phyloP scores from a whole-genome alignment of 192 early-diverging fungal genomes.

The Entomortierella chlamydospora region DNA sequence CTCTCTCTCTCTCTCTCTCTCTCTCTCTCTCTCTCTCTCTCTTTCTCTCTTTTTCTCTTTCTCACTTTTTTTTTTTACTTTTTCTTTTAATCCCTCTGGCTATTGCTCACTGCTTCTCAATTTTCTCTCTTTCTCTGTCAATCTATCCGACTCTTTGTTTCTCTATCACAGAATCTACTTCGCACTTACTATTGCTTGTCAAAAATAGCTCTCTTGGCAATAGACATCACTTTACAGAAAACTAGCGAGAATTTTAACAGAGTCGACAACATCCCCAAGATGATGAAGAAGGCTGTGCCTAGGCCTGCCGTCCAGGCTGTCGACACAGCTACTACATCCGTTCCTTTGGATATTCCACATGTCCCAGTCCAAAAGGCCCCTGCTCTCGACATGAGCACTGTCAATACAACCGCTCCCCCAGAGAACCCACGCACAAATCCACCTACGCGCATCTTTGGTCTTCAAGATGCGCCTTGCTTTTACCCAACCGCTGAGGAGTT shows the following conservation, averaged over 20 bases:
- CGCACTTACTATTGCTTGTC: background rate
- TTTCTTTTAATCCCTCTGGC: background rate
- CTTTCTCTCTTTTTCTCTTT: background rate
- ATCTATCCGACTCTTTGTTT: background rate
- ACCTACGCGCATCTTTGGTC: conserved; percentile 72
- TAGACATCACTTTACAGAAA: background rate
- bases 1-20: background rate
- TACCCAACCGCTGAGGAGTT: conserved; percentile 88
- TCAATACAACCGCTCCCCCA: conserved; percentile 36
- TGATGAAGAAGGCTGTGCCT: conserved; percentile 38
- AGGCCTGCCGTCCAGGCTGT: conserved; percentile 10
- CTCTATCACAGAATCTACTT: background rate
- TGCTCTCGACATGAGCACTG: conserved; percentile 38
- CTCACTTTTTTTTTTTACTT: background rate
- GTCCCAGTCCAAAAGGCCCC: conserved; percentile 26
- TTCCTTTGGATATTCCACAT: conserved; percentile 4
- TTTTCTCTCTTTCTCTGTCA: conserved; percentile 3
- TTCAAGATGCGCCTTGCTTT: conserved; percentile 81
- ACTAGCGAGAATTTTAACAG: background rate
- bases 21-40: background rate
- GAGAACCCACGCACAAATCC: conserved; percentile 32
- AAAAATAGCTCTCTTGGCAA: background rate
- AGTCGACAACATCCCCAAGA: background rate
- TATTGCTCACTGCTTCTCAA: too few relatives aligned
- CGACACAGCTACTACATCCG: background rate